Conservation (phyloP, 2,329 filamentous ascomycete genomes). For the Aureobasidium sp. region DNA sequence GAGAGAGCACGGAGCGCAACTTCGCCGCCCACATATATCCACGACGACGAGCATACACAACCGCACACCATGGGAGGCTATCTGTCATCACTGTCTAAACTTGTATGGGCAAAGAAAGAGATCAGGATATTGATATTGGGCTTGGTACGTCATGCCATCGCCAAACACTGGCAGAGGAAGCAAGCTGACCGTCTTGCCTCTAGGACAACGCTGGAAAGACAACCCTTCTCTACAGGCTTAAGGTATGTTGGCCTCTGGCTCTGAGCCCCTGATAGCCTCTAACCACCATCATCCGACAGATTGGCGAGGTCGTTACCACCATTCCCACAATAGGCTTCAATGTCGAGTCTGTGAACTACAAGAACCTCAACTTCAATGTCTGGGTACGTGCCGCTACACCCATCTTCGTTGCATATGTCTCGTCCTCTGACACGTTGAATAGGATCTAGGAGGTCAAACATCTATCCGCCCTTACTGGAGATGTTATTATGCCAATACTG, state of each 20-base stretch:
- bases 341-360: conserved; percentile 96
- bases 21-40: not conserved
- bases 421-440: conserved; percentile 10
- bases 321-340: conserved; percentile 99
- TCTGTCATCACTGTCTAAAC: conserved; percentile 53
- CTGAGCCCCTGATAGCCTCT: not conserved
- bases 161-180: not conserved
- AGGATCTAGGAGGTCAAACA: conserved; percentile 96
- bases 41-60: not conserved
- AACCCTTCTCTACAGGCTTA: conserved; percentile 88
- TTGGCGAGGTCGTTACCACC: conserved; percentile 96
- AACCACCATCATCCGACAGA: conserved; percentile 44
- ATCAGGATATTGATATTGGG: conserved; percentile 92
- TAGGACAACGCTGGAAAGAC: conserved; percentile 99
- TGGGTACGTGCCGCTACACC: conserved; percentile 58
- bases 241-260: conserved; percentile 46
- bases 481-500: conserved; percentile 98
- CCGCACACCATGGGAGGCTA: conserved; percentile 44
- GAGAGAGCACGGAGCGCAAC: not conserved
- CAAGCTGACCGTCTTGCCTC: not conserved
- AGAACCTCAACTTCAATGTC: conserved; percentile 97
- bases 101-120: conserved; percentile 92
- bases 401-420: conserved; percentile 7
- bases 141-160: conserved; percentile 52
- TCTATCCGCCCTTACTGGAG: conserved; percentile 98